These are phyloP conservation scores for Striga hermonthica DNA, from an alignment of 305 asterid species.

Conservation along the genomic window DNA sequence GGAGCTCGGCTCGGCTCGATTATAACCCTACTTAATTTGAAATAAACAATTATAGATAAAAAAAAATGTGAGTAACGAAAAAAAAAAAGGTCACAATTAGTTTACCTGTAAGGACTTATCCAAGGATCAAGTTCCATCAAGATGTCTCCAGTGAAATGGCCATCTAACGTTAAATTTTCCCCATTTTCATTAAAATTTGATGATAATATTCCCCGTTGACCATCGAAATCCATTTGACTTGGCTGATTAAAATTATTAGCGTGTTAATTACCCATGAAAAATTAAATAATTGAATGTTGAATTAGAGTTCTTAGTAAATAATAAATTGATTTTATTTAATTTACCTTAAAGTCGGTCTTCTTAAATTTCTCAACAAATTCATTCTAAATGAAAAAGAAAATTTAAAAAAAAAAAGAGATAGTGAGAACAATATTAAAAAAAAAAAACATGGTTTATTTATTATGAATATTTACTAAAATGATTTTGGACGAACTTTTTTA, in stretches of 20 bases:
- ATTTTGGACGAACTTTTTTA: constrained; percentile 36
- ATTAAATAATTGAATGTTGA: too few species aligned
- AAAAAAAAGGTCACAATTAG: background rate
- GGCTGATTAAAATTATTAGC: constrained; percentile 16
- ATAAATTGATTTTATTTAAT: background rate
- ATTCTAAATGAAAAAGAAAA: constrained; percentile 26
- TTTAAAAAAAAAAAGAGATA: background rate
- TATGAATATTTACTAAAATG: background rate
- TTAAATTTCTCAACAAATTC: constrained; percentile 14
- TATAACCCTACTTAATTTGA: too few species aligned
- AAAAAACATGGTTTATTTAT: background rate
- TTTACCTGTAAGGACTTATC: constrained; percentile 45
- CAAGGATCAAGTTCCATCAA: constrained; percentile 44
- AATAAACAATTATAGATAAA: too few species aligned
- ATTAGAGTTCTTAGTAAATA: background rate
- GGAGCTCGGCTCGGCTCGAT: too few species aligned
- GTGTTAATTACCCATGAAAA: background rate
- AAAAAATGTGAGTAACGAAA: too few species aligned
- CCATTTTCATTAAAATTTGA: constrained; percentile 27
- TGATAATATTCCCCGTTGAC: constrained; percentile 23
- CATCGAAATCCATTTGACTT: constrained; percentile 33
- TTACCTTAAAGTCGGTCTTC: constrained; percentile 29
- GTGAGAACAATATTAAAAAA: background rate
- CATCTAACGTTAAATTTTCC: constrained; percentile 4
- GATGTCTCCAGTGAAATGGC: constrained; percentile 25